phyloP scores from a whole-genome alignment of 306 rosid species.

The Medicago lupulina region DNA sequence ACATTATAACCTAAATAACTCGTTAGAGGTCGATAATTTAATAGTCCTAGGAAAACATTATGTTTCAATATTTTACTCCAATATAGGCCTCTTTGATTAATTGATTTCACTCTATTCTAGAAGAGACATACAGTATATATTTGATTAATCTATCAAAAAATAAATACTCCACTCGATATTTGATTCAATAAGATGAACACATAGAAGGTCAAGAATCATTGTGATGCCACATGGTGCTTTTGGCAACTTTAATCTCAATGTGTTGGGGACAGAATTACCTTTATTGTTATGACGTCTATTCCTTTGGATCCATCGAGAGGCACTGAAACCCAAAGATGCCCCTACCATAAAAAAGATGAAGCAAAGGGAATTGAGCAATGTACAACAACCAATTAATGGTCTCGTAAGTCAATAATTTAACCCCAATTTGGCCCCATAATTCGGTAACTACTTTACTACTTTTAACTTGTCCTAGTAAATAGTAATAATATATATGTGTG shows the following conservation, averaged over 20 bases:
- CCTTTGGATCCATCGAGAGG: constrained; percentile 58
- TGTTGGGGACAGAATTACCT: constrained; percentile 53
- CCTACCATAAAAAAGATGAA: constrained; percentile 37
- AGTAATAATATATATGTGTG: not conserved
- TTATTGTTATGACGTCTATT: constrained; percentile 51
- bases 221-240: constrained; percentile 43
- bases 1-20: not conserved
- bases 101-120: constrained; percentile 56
- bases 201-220: constrained; percentile 44
- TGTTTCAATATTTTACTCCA: not conserved
- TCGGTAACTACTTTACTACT: constrained; percentile 42
- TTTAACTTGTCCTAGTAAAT: constrained; percentile 14
- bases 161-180: too few relatives aligned
- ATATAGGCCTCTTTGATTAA: constrained; percentile 2
- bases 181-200: constrained; percentile 36
- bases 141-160: too few relatives aligned
- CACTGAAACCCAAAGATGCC: constrained; percentile 71
- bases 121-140: constrained; percentile 23
- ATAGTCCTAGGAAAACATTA: too few relatives aligned
- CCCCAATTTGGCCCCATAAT: constrained; percentile 42
- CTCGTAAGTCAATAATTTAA: constrained; percentile 35
- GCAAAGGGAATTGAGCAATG: constrained; percentile 8
- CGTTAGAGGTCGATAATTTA: constrained; percentile 1
- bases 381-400: constrained; percentile 21
- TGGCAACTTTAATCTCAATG: constrained; percentile 41